phyloP scores from a whole-genome alignment of 2,329 filamentous ascomycete species.

The Cyphellophora europaea region DNA sequence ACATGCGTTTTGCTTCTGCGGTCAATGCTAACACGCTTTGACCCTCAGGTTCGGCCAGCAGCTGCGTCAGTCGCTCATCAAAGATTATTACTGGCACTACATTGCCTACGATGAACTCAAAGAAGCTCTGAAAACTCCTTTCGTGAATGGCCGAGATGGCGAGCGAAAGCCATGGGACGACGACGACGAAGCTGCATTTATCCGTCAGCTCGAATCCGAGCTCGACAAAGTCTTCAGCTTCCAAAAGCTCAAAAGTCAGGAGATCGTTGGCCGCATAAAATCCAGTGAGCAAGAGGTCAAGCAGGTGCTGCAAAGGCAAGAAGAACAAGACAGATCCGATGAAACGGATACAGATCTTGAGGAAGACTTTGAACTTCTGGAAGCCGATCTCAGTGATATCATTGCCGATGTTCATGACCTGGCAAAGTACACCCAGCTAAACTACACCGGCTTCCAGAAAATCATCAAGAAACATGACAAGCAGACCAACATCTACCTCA shows the following conservation, averaged over 20 bases:
- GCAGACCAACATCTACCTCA: slow-evolving; percentile 86
- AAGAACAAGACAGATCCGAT: slow-evolving; percentile 34
- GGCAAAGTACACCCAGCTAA: slow-evolving; percentile 95
- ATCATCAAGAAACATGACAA: slow-evolving; percentile 99
- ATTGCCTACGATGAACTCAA: slow-evolving; percentile 96
- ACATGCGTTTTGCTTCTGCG: neutral
- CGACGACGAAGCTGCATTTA: slow-evolving; percentile 83
- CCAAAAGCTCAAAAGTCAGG: slow-evolving; percentile 92
- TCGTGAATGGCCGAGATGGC: slow-evolving; percentile 42
- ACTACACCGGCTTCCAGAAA: slow-evolving; percentile 99
- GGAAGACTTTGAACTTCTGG: slow-evolving; percentile 86
- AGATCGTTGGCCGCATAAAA: slow-evolving; percentile 85
- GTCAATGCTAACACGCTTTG: slow-evolving; percentile 3
- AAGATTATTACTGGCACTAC: slow-evolving; percentile 97
- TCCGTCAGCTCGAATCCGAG: slow-evolving; percentile 77
- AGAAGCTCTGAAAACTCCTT: slow-evolving; percentile 68
- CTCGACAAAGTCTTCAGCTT: slow-evolving; percentile 97
- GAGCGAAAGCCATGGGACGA: slow-evolving; percentile 68
- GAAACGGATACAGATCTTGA: slow-evolving; percentile 44
- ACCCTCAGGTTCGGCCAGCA: slow-evolving; percentile 76
- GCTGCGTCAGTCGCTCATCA: slow-evolving; percentile 88
- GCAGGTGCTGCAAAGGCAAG: slow-evolving; percentile 70
- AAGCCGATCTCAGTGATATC: slow-evolving; percentile 92
- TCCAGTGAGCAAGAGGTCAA: slow-evolving; percentile 82
- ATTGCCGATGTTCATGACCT: slow-evolving; percentile 98